A percentile compares a stretch with the other conserved stretches of the same genome.
These are phyloP conservation scores for Saccharomycopsis microspora DNA, from an alignment of 805 yeast species.

Conservation along the genomic window DNA sequence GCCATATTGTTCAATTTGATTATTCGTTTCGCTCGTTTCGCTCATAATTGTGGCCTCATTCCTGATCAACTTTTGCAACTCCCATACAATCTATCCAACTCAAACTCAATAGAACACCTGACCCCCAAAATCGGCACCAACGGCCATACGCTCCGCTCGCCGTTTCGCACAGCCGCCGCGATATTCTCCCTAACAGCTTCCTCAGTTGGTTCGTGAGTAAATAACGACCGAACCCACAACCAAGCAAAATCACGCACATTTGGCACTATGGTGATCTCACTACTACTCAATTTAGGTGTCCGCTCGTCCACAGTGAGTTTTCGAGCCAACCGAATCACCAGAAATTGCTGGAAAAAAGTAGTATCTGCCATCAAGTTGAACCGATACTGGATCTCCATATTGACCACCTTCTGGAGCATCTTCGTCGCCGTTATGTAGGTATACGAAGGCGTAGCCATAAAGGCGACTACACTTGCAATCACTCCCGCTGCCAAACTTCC, in stretches of 20 bases:
- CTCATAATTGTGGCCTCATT: too few species aligned
- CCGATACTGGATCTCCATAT: constrained; percentile 77
- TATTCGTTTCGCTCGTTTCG: too few species aligned
- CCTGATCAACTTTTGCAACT: too few species aligned
- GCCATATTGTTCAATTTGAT: too few species aligned
- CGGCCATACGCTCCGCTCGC: constrained; percentile 93
- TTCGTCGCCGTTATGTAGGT: constrained; percentile 25
- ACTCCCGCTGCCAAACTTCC: constrained; percentile 5
- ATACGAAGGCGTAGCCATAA: constrained; percentile 23
- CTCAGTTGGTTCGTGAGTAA: neutral
- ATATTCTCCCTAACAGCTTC: constrained; percentile 46
- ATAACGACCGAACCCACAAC: constrained; percentile 7
- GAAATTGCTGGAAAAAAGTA: constrained; percentile 52
- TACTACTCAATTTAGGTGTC: constrained; percentile 59
- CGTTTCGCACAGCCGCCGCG: constrained; percentile 82
- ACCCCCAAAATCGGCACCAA: constrained; percentile 75
- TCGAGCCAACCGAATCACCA: constrained; percentile 32
- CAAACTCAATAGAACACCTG: constrained; percentile 82
- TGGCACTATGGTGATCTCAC: constrained; percentile 87
- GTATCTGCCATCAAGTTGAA: constrained; percentile 68
- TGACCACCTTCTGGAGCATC: constrained; percentile 41
- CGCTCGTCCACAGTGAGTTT: constrained; percentile 81
- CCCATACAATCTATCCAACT: constrained; percentile 62
- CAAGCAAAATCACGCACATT: constrained; percentile 50
- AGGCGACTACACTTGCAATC: constrained; percentile 5